Evolutionary conservation across 805 yeast species (phyloP).

Genomic region (Wickerhamomyces silvicola): DNA sequence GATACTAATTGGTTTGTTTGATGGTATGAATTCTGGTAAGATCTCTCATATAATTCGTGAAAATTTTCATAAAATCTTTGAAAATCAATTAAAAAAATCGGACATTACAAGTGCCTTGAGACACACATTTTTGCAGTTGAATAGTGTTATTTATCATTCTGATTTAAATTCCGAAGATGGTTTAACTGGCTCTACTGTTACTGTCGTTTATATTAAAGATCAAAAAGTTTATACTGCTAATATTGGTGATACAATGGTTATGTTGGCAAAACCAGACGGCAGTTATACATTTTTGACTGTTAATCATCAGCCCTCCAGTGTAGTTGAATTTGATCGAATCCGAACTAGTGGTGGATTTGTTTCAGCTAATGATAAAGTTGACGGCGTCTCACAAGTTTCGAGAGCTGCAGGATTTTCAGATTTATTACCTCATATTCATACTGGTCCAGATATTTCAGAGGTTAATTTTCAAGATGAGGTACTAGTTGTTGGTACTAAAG

Average conservation of each 20-base stretch:
- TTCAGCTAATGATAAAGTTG: constrained; percentile 75
- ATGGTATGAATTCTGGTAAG: constrained; percentile 65
- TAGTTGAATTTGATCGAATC: constrained; percentile 76
- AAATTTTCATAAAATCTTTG: constrained; percentile 58
- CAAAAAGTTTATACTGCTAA: constrained; percentile 73
- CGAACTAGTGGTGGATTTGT: constrained; percentile 91
- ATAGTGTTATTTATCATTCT: constrained; percentile 61
- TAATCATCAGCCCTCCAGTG: constrained; percentile 77
- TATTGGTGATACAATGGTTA: constrained; percentile 83
- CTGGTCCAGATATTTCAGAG: constrained; percentile 75
- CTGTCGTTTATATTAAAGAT: constrained; percentile 73
- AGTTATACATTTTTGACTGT: constrained; percentile 67
- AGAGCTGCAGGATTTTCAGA: constrained; percentile 90
- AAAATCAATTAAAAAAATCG: constrained; percentile 50
- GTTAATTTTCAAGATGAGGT: constrained; percentile 69
- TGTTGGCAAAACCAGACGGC: constrained; percentile 75
- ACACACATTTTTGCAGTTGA: constrained; percentile 70
- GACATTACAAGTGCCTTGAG: constrained; percentile 71
- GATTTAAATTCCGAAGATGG: constrained; percentile 60
- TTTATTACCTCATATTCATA: constrained; percentile 78
- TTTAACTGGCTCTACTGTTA: constrained; percentile 76
- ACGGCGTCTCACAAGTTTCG: constrained; percentile 76
- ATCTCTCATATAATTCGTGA: constrained; percentile 71
- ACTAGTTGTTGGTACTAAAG: constrained; percentile 76
- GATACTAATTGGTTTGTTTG: constrained; percentile 73